phyloP scores from a whole-genome alignment of 495 filamentous ascomycete genomes.

The Penicillium subrubescens region DNA sequence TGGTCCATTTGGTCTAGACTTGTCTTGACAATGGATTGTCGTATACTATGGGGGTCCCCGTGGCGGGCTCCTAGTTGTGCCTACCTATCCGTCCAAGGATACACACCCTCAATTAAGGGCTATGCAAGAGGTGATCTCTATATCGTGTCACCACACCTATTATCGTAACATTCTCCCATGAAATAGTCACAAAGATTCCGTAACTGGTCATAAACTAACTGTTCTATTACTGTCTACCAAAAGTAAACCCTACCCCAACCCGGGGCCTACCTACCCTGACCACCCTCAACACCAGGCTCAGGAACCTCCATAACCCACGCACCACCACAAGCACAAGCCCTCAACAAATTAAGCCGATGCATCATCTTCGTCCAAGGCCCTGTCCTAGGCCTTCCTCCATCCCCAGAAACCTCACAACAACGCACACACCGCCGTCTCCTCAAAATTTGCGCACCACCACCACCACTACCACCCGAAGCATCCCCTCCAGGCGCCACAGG shows the following conservation, averaged over 20 bases:
- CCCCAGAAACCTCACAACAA: conserved; percentile 46
- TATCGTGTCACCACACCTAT: not conserved
- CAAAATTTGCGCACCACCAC: conserved; percentile 10
- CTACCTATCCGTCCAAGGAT: not conserved
- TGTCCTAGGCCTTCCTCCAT: conserved; percentile 37
- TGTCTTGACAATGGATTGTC: not conserved
- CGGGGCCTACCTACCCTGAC: not conserved
- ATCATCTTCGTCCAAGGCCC: conserved; percentile 44
- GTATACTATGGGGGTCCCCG: not conserved
- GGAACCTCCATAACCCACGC: conserved; percentile 41
- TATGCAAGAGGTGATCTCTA: not conserved
- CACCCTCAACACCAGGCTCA: conserved; percentile 6
- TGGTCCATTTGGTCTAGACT: not conserved
- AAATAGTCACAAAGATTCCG: not conserved
- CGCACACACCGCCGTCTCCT: conserved; percentile 42
- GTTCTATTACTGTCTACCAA: not conserved
- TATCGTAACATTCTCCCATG: not conserved
- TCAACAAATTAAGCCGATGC: conserved; percentile 41
- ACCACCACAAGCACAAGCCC: conserved; percentile 48
- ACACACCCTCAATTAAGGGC: not conserved
- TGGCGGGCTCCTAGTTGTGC: not conserved
- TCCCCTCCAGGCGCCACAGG: conserved; percentile 14
- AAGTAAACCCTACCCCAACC: not conserved
- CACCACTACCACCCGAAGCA: conserved; percentile 3
- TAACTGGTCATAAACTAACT: not conserved